These are phyloP conservation scores for Alternaria viburni DNA, from an alignment of 2,329 filamentous ascomycete species.

Conservation along the genomic window DNA sequence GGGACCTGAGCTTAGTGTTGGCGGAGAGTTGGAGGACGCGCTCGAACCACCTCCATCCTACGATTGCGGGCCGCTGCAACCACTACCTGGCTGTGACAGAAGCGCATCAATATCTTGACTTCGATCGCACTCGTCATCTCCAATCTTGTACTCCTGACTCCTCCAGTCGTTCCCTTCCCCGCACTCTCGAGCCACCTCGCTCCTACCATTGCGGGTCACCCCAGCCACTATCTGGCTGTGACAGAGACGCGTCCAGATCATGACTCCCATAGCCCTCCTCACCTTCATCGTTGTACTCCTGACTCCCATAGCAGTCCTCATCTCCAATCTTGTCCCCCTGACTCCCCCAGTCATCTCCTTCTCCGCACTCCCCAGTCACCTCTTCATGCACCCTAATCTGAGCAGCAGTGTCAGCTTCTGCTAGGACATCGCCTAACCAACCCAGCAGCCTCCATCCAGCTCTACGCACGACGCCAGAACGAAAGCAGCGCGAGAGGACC, in stretches of 20 bases:
- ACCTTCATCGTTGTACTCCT: too few relatives aligned
- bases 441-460: accelerated
- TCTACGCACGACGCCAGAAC: neutral
- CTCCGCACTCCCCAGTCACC: too few relatives aligned
- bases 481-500: neutral
- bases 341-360: neutral
- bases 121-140: neutral
- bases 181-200: too few relatives aligned
- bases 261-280: too few relatives aligned
- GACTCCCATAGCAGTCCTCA: too few relatives aligned
- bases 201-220: too few relatives aligned
- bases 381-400: too few relatives aligned
- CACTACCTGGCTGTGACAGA: neutral
- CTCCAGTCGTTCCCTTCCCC: neutral
- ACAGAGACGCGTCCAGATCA: too few relatives aligned
- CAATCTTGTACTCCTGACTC: neutral
- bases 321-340: too few relatives aligned
- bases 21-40: neutral
- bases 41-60: neutral
- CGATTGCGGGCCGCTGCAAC: neutral
- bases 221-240: too few relatives aligned
- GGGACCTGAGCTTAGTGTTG: neutral
- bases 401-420: neutral
- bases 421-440: accelerated
- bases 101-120: accelerated